Base-by-base conservation (phyloP, 768 basidiomycete genomes). In the Strobilomyces confusus region DNA sequence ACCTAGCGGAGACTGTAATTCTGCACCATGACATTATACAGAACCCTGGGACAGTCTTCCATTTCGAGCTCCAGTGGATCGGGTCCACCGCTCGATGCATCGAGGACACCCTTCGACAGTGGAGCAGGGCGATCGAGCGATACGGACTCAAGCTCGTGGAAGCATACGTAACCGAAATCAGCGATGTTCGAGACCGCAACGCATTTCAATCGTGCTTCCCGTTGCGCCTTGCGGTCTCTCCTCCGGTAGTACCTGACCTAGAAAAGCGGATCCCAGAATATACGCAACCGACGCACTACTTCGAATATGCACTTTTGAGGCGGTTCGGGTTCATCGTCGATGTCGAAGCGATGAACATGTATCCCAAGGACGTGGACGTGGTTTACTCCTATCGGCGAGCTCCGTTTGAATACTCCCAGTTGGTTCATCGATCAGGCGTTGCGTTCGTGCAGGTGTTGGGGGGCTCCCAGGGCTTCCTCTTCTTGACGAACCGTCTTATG, bases 51-150 rank as follows among this genome's bases (percentile, higher is more conserved):
- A 95, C 88, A 26, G 91, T 89, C 54, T 97, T 97, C 73, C 95
- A 98, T 69, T 94, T 98, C 62, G 95, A 99, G 69, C 77, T 99
- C 26, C 91, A 95, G 56, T 99, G 97, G 95, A 87, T 98, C 37
- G 94, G 92, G 3, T 89, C 94, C 2, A 94, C 93, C 1, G 92
- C 94, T 22, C 82, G 90, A 20, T 87, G 86, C 57, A 89, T 98
- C 48, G 95, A 98, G 58, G 93, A 95, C 58, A 80, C 87, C 48
- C 77, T 97, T 22, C 82, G 87, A 36, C 78, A 81, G 48, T 94
- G 93, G 89, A 82, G 81, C 51, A 78, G 89, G 37, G 79, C 81
- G 5, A 90, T 95, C 42, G 94, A 95, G 57, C 80, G 86, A 47
- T 93, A 93, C 56, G 95, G 95, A 4, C 75, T 98, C 51, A 90